These are phyloP conservation scores for Ceratocystis albifundus DNA, from an alignment of 2,329 filamentous ascomycete species.

Conservation along the genomic window DNA sequence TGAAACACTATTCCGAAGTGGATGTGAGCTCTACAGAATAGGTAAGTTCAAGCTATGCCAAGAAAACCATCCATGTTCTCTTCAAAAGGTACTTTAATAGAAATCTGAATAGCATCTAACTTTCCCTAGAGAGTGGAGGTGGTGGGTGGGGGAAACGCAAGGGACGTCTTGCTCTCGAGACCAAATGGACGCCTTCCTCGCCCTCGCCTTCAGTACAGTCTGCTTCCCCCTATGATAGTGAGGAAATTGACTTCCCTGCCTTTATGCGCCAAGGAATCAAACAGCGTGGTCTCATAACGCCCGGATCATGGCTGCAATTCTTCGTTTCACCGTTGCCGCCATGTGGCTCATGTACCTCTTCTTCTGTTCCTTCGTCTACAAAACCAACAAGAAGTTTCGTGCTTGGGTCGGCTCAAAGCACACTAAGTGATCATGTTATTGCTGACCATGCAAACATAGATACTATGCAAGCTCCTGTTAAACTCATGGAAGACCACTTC, in stretches of 20 bases:
- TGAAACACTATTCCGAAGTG: conserved; percentile 16
- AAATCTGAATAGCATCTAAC: background rate
- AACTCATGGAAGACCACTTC: conserved; percentile 36
- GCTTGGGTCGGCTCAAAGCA: conserved; percentile 28
- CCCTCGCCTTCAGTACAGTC: conserved; percentile 25
- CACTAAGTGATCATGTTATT: background rate
- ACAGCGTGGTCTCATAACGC: conserved; percentile 42
- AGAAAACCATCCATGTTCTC: too few relatives aligned
- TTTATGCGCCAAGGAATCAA: conserved; percentile 21
- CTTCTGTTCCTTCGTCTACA: conserved; percentile 12
- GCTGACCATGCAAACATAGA: background rate
- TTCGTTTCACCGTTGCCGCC: conserved; percentile 37
- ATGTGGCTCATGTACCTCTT: conserved; percentile 17
- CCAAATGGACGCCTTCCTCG: conserved; percentile 29
- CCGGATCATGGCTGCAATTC: conserved; percentile 57
- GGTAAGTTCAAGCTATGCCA: conserved; percentile 30
- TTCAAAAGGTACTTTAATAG: too few relatives aligned
- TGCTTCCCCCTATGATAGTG: conserved; percentile 23
- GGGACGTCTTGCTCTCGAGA: conserved; percentile 67
- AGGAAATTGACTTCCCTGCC: conserved; percentile 30
- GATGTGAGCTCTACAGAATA: conserved; percentile 36
- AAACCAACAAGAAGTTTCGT: conserved; percentile 28
- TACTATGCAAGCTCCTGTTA: background rate
- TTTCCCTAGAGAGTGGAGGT: conserved; percentile 54
- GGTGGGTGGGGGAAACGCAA: conserved; percentile 76